These are phyloP conservation scores for Myxozyma monticola DNA, from an alignment of 805 yeast genomes.

Conservation along the genomic window DNA sequence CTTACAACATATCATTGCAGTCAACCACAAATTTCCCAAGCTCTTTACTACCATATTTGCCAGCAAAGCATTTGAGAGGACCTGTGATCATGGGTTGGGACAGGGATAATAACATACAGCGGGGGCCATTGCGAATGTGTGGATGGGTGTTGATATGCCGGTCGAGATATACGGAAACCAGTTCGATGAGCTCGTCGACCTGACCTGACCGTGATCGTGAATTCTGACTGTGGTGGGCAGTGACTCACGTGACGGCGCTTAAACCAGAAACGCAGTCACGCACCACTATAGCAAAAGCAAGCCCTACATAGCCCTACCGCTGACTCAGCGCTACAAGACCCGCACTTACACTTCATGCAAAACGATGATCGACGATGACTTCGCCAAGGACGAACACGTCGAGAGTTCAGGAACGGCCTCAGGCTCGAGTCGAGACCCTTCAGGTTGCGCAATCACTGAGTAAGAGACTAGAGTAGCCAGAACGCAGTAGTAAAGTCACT, in stretches of 20 bases:
- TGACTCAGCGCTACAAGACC: no score
- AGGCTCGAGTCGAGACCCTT: no score
- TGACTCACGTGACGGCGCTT: background rate
- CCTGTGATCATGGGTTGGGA: background rate
- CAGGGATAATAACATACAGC: constrained; percentile 18
- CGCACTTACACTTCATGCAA: no score
- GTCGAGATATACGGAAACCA: background rate
- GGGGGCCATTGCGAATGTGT: constrained; percentile 22
- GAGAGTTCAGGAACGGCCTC: no score
- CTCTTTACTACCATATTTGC: constrained; percentile 9
- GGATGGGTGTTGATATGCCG: background rate
- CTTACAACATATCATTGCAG: constrained; percentile 29
- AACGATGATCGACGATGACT: no score
- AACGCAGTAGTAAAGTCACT: no score
- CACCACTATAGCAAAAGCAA: no score
- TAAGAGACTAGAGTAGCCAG: no score
- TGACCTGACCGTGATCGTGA: background rate
- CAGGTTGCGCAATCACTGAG: no score
- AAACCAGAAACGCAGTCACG: constrained; percentile 9
- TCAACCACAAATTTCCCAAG: background rate
- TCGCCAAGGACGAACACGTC: no score
- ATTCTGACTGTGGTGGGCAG: background rate
- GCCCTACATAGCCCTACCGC: no score
- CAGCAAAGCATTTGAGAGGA: constrained; percentile 27
- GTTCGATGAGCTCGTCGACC: background rate